Conservation (phyloP, 176 grass and related monocot species). For the Melocanna baccifera region DNA sequence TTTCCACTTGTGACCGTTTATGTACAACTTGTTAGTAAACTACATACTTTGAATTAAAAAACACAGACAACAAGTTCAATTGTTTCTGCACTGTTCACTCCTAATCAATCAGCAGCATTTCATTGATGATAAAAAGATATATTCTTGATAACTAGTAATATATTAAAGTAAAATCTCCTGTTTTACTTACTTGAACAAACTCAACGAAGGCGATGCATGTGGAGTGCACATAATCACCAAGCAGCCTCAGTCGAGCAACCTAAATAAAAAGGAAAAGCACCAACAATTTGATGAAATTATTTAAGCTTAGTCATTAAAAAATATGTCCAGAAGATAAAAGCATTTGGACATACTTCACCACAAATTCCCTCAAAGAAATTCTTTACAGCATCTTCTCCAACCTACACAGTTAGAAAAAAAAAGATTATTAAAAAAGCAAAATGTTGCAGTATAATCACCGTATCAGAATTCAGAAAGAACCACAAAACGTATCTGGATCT, state of each 20-base stretch:
- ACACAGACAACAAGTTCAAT: background rate
- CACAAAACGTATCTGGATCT: background rate
- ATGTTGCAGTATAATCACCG: background rate
- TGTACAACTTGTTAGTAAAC: background rate
- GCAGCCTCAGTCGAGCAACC: conserved; percentile 89
- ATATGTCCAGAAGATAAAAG: conserved; percentile 16
- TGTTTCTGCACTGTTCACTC: background rate
- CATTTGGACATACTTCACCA: conserved; percentile 59
- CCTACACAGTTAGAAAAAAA: conserved; percentile 29
- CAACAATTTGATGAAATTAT: conserved; percentile 7
- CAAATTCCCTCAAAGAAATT: conserved; percentile 72
- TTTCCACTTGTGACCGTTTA: background rate
- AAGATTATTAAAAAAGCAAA: background rate
- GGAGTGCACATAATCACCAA: conserved; percentile 83
- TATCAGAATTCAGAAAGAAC: conserved; percentile 3
- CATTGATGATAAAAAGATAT: background rate
- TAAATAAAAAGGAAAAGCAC: conserved; percentile 7
- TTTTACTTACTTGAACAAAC: conserved; percentile 77
- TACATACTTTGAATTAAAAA: background rate
- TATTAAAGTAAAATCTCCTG: conserved; percentile 13
- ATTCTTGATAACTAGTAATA: background rate
- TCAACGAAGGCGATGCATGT: conserved; percentile 90
- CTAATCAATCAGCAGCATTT: background rate
- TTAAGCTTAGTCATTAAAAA: background rate
- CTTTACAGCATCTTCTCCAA: conserved; percentile 73